phyloP scores from a whole-genome alignment of 192 early-diverging fungal species.

The Rhizophagus sp. region DNA sequence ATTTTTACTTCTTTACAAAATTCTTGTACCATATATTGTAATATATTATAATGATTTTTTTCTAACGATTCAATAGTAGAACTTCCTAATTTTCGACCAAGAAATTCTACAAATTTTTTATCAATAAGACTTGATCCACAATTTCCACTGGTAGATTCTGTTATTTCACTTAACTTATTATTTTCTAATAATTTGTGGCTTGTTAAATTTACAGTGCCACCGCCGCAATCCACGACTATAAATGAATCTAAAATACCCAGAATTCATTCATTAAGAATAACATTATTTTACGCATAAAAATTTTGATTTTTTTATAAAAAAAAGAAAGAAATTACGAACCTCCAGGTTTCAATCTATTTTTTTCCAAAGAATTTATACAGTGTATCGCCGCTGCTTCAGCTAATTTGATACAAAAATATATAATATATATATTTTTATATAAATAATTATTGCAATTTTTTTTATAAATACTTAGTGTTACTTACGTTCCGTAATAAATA shows the following conservation, averaged over 20 bases:
- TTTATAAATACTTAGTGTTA: background rate
- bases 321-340: background rate
- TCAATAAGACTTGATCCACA: background rate
- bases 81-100: background rate
- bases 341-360: slow-evolving; percentile 3
- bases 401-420: background rate
- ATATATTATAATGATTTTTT: background rate
- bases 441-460: background rate
- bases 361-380: background rate
- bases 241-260: background rate
- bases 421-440: no score
- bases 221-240: background rate
- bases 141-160: background rate
- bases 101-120: background rate
- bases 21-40: background rate
- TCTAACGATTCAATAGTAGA: background rate
- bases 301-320: no score
- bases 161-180: background rate
- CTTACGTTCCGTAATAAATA: background rate
- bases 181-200: background rate
- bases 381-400: slow-evolving; percentile 27
- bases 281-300: no score
- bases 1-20: background rate
- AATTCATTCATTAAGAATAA: background rate
- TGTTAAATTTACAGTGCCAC: background rate